A percentile compares a stretch with the other conserved stretches of the same genome.
phyloP scores from a whole-genome alignment of 352 stramenopile genomes.

The Pythium angustatum region DNA sequence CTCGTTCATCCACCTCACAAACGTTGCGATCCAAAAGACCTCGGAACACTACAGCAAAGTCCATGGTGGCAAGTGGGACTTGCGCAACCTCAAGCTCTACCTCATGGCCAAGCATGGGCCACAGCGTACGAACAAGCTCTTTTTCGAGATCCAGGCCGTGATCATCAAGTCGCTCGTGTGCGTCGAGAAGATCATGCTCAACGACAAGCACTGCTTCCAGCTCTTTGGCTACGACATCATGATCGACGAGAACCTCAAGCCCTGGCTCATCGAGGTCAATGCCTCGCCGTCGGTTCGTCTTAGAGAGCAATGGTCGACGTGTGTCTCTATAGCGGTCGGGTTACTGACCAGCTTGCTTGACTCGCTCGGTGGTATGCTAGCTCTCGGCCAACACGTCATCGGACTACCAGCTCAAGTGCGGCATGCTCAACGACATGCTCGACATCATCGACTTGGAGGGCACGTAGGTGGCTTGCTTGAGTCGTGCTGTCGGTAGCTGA shows the following conservation, averaged over 20 bases:
- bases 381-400: conserved; percentile 90
- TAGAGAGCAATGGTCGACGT: not conserved
- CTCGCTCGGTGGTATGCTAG: too few relatives aligned
- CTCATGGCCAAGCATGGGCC: conserved; percentile 89
- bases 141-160: conserved; percentile 90
- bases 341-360: too few relatives aligned
- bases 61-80: conserved; percentile 91
- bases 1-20: conserved; percentile 93
- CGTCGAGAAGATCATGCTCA: conserved; percentile 94
- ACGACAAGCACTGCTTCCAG: conserved; percentile 96
- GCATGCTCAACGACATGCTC: conserved; percentile 93
- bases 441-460: conserved; percentile 94
- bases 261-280: conserved; percentile 94
- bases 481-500: too few relatives aligned
- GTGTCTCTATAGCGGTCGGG: too few relatives aligned
- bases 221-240: conserved; percentile 94
- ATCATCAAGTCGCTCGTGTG: conserved; percentile 86
- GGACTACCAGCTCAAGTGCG: conserved; percentile 93
- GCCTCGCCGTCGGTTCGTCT: conserved; percentile 88
- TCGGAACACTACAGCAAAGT: conserved; percentile 93
- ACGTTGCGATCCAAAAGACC: conserved; percentile 95
- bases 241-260: conserved; percentile 91
- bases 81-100: conserved; percentile 90
- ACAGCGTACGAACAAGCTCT: conserved; percentile 81
- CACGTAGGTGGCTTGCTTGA: conserved; percentile 38